A percentile compares a stretch with the other conserved stretches of the same genome.
Conservation (phyloP, 441 rosid species). For the Iberis amara region DNA sequence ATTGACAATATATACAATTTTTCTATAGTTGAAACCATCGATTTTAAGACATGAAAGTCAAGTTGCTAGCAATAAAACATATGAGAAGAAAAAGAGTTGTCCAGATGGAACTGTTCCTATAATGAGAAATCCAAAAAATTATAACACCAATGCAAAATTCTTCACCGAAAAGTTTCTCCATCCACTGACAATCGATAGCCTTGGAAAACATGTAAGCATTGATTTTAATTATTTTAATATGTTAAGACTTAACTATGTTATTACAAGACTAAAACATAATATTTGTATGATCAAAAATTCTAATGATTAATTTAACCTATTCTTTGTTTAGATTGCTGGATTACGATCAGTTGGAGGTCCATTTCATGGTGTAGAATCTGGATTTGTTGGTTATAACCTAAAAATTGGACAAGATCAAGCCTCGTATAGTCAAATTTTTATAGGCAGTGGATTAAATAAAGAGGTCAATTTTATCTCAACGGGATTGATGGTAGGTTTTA, state of each 20-base stretch:
- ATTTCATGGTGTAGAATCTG: neutral
- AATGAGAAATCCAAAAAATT: conserved; percentile 4
- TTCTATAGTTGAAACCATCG: conserved; percentile 7
- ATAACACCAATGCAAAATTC: neutral
- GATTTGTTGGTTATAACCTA: neutral
- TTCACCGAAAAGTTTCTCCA: neutral
- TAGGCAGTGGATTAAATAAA: neutral
- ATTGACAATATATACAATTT: neutral
- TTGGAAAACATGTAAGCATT: conserved; percentile 21
- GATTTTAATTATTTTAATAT: too few species aligned
- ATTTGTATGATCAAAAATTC: neutral
- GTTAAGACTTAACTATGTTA: too few species aligned
- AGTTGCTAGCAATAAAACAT: neutral
- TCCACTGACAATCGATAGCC: neutral
- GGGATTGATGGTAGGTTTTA: neutral
- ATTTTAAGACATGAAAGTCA: neutral
- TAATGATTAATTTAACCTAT: too few species aligned
- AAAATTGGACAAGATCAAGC: neutral
- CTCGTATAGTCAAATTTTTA: neutral
- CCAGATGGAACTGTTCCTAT: conserved; percentile 10
- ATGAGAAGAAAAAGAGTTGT: neutral
- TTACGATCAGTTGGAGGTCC: neutral
- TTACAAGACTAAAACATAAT: neutral
- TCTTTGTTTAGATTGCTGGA: neutral
- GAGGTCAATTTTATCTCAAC: neutral